These are phyloP conservation scores for Reticulascus tulasneorum DNA, from an alignment of 2,329 filamentous ascomycete genomes.

Conservation along the genomic window DNA sequence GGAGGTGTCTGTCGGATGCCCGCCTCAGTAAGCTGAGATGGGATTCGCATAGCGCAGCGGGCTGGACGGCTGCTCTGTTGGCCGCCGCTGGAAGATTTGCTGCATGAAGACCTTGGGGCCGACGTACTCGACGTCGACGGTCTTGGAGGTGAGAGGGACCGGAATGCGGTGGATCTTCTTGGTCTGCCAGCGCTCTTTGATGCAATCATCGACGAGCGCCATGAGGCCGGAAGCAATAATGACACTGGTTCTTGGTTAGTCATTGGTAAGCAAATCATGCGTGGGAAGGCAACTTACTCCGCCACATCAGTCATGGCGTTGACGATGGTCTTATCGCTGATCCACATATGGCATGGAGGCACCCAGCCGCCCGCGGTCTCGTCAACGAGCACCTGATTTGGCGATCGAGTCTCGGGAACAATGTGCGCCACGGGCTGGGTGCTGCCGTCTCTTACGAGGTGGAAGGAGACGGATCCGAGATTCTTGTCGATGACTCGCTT, in stretches of 20 bases:
- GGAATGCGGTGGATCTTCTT: slow-evolving; percentile 38
- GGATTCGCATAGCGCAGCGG: slow-evolving; percentile 31
- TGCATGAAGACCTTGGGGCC: slow-evolving; percentile 31
- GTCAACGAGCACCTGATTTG: slow-evolving; percentile 67
- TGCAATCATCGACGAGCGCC: slow-evolving; percentile 85
- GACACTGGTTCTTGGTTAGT: slow-evolving; percentile 61
- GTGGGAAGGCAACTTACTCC: slow-evolving; percentile 48
- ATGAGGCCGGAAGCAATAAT: slow-evolving; percentile 88
- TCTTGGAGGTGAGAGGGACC: slow-evolving; percentile 27
- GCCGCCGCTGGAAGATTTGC: slow-evolving; percentile 36
- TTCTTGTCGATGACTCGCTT: slow-evolving; percentile 68
- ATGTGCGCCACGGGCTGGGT: slow-evolving; percentile 72
- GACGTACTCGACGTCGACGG: slow-evolving; percentile 23
- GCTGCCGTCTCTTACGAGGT: slow-evolving; percentile 66
- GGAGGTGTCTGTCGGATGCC: too few relatives aligned
- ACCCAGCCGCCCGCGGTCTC: slow-evolving; percentile 81
- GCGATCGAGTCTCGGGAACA: slow-evolving; percentile 72
- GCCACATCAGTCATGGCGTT: slow-evolving; percentile 72
- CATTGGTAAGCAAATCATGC: slow-evolving; percentile 2
- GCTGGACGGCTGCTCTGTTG: slow-evolving; percentile 33
- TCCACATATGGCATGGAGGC: slow-evolving; percentile 85
- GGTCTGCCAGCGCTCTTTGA: slow-evolving; percentile 69
- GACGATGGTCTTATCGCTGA: slow-evolving; percentile 70
- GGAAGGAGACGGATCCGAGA: slow-evolving; percentile 68
- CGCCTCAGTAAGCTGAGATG: slow-evolving; percentile 30